Conservation (phyloP, 176 grass and related monocot species). For the Eleusine coracana region DNA sequence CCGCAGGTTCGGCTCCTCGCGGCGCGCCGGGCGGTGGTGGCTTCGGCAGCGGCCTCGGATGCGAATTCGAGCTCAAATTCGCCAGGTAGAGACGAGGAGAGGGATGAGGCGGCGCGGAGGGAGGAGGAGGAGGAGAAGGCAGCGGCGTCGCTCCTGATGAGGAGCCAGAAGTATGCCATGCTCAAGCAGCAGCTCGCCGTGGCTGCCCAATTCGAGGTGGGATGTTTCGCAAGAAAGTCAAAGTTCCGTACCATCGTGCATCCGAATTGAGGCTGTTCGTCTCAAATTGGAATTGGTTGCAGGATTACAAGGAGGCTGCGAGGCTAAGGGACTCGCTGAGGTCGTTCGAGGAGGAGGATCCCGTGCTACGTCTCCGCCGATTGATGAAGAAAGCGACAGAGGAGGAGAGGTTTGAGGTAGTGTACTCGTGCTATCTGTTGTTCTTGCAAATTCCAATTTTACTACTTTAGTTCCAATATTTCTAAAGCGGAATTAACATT, state of each 20-base stretch:
- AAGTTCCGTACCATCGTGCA: not conserved
- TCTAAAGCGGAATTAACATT: slow-evolving; percentile 10
- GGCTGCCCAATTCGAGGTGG: slow-evolving; percentile 71
- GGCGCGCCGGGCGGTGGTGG: slow-evolving; percentile 27
- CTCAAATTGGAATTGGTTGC: slow-evolving; percentile 17
- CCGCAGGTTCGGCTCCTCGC: not conserved
- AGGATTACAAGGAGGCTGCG: slow-evolving; percentile 89
- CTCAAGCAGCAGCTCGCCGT: slow-evolving; percentile 81
- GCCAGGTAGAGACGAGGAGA: slow-evolving; percentile 37
- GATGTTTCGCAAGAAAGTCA: not conserved
- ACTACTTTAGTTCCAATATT: not conserved
- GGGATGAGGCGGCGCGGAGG: slow-evolving; percentile 23
- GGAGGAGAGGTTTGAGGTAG: slow-evolving; percentile 77
- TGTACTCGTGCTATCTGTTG: not conserved
- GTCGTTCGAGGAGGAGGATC: slow-evolving; percentile 77
- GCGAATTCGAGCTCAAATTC: slow-evolving; percentile 51
- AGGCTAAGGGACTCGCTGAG: slow-evolving; percentile 72
- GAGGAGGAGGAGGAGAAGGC: slow-evolving; percentile 39
- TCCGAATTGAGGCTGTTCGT: slow-evolving; percentile 17
- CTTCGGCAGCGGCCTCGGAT: slow-evolving; percentile 43
- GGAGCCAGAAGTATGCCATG: slow-evolving; percentile 74
- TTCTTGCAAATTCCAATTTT: not conserved
- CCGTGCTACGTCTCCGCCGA: slow-evolving; percentile 56
- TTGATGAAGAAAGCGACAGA: slow-evolving; percentile 59
- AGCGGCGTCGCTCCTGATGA: slow-evolving; percentile 51